Evolutionary conservation across 2,329 filamentous ascomycete species (phyloP), one percentile per base, ranked within the genome.

Genomic region (Fusarium newnesense): DNA sequence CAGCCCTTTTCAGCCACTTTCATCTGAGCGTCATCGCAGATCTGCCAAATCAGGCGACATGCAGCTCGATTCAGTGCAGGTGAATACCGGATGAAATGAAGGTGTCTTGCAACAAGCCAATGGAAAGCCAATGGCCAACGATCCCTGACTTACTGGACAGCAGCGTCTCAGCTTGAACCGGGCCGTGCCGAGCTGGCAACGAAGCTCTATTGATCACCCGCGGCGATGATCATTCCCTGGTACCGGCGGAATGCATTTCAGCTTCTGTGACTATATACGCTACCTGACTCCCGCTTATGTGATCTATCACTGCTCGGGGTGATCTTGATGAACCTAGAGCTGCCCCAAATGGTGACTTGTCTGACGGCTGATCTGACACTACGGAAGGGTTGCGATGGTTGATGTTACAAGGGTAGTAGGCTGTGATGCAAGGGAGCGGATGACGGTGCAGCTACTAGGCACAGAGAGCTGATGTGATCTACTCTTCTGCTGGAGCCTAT

Each of bases 351-450:
- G 9, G 5, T 2, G 4, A 11, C 9, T 13, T 7, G 9, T 21
- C 12, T 4, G 12, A 1, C 2, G 4, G 47, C 6, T 4, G 8
- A 7, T 19, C 9, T 24, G 16, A 34, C 11, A 13, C 5, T 50
- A 8, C 1, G 2, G 30, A 3, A 13, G 47, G 11, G 3, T 9
- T 19, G 3, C 4, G 1, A 24, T 10, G 4, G 8, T 9, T 24
- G 21, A 10, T 19, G 4, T 34, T 16, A 34, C 5, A 7, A 10
- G 4, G 8, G 5, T 4, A 10, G 15, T 13, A 1, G 8, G 0
- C 1, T 32, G 0, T 0, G 8, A 34, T 19, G 11, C 30, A 50
- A 19, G 15, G 11, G 10, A 16, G 1, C 5, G 10, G 30, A 34
- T 7, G 15, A 16, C 1, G 12, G 12, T 2, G 4, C 2, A 24